phyloP scores from a whole-genome alignment of 2,329 filamentous ascomycete genomes.

The Elsinoe perseae region DNA sequence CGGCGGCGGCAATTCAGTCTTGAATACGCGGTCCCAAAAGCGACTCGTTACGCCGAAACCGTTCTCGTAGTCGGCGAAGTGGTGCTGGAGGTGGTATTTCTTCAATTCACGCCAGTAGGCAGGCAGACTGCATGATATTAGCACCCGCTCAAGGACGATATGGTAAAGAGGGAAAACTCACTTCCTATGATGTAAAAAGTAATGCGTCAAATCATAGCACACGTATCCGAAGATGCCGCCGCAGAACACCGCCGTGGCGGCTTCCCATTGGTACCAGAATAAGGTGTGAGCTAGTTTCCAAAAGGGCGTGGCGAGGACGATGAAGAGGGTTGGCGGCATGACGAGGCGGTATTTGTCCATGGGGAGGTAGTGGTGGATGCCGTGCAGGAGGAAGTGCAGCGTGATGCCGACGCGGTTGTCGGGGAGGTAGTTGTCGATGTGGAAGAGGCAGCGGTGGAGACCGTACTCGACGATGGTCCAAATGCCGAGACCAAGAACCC shows the following conservation, averaged over 20 bases:
- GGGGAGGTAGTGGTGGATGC: conserved; percentile 96
- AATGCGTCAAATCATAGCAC: conserved; percentile 95
- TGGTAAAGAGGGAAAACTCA: conserved; percentile 34
- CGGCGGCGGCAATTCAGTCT: conserved; percentile 64
- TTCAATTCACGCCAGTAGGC: conserved; percentile 85
- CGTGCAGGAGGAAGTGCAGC: conserved; percentile 86
- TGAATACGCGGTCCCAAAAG: conserved; percentile 92
- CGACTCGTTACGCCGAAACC: conserved; percentile 93
- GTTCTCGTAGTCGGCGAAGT: conserved; percentile 96
- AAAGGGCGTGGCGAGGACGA: conserved; percentile 77
- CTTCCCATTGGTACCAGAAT: conserved; percentile 79
- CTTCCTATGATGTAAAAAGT: conserved; percentile 95
- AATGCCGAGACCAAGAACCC: conserved; percentile 60
- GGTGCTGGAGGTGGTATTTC: conserved; percentile 95
- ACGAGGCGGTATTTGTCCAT: conserved; percentile 97
- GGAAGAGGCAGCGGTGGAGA: conserved; percentile 85
- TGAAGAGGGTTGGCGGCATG: conserved; percentile 88
- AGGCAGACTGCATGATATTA: conserved; percentile 52
- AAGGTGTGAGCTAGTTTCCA: conserved; percentile 81
- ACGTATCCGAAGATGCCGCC: conserved; percentile 94
- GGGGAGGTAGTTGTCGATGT: conserved; percentile 86
- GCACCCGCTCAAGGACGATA: background rate
- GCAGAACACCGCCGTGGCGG: conserved; percentile 69
- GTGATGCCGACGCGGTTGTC: conserved; percentile 85
- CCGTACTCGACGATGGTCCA: conserved; percentile 90